Evolutionary conservation across 202 grass and related monocot species (phyloP), one percentile per base, ranked within the genome.

Genomic region (Brachypodium distachyon): DNA sequence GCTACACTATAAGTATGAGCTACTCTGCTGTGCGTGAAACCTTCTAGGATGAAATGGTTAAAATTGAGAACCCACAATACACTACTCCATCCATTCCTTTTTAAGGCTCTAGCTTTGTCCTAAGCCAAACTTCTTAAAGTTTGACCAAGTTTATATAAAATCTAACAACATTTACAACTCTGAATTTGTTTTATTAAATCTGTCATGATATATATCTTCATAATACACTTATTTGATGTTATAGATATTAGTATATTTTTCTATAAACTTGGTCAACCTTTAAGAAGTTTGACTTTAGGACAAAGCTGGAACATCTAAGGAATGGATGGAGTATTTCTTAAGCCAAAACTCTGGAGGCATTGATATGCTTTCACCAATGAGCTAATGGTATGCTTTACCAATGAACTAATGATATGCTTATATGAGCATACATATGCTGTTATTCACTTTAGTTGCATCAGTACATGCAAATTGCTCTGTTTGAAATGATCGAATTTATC

Each of bases 311-410:
- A n/a, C n/a, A n/a, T n/a, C n/a, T n/a, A n/a, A n/a, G n/a, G n/a
- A n/a, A n/a, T n/a, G n/a, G n/a, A n/a, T n/a, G n/a, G n/a, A n/a
- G n/a, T n/a, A n/a, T n/a, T n/a, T n/a, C n/a, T n/a, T n/a, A n/a
- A n/a, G n/a, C n/a, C 3, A 21, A 33, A 29, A 67, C 14, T 42
- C 34, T 11, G 43, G 29, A 39, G 16, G 6, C 28, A 17, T 56
- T 58, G 18, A 50, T 74, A 41, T 33, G 47, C 28, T 32, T 67
- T 86, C 57, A 65, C 38, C 29, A 65, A 11, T 47, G 39, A 87
- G 72, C 40, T 77, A 21, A 25, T 60, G 17, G 7, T 29, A 28
- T 38, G 40, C 41, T 47, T 12, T n/a, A n/a, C n/a, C n/a, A n/a
- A n/a, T n/a, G n/a, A n/a, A n/a, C n/a, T n/a, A n/a, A n/a, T n/a